Base-by-base conservation (phyloP, 352 stramenopile species). In the Phytophthora pistaciae region DNA sequence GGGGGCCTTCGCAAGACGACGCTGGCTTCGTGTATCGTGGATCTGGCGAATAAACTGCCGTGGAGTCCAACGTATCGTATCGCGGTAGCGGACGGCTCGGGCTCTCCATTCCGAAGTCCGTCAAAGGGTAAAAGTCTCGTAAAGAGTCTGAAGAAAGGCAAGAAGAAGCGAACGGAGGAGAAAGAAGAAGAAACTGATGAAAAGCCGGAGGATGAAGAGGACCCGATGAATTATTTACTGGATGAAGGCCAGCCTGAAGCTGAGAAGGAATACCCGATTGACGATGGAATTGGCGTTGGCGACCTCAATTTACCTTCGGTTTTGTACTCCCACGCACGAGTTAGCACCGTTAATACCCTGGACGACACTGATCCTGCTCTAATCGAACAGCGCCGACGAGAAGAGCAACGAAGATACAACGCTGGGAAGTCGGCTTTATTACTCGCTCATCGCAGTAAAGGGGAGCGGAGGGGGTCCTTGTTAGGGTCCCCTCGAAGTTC, bases 251-350 rank as follows among this genome's bases (percentile, higher is more conserved):
- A 78, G 11, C 56, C 66, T 9, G 66, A 78, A 65, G 56, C 44
- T 33, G 66, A 77, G 36, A 52, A 42, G 10, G 60, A 54, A 25
- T 53, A 44, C 14, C 56, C 54, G 6, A 0, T 60, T 13, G 84
- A 91, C 46, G 82, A 92, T 54, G 87, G 87, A 3, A 76, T 92
- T 23, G 87, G 87, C 1, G 72, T 95, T n/a, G 87, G 87, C 1
- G 69, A 79, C 1, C n/a, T 91, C 1, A 63, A 54, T 23, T 25
- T 91, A 2, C 71, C 77, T 3, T 74, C 53, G 0, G 48, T 79
- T 10, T 60, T 83, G 18, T 74, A 72, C 6, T 54, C 68, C 9
- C 65, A 77, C 25, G 62, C 75, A 56, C 59, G 63, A 20, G 7
- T 66, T 18, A 69, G 11, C 38, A 66, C 25, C 20, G 40, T 52